Evolutionary conservation across 768 basidiomycete species (phyloP).

Genomic region (Kondoa subrosea): DNA sequence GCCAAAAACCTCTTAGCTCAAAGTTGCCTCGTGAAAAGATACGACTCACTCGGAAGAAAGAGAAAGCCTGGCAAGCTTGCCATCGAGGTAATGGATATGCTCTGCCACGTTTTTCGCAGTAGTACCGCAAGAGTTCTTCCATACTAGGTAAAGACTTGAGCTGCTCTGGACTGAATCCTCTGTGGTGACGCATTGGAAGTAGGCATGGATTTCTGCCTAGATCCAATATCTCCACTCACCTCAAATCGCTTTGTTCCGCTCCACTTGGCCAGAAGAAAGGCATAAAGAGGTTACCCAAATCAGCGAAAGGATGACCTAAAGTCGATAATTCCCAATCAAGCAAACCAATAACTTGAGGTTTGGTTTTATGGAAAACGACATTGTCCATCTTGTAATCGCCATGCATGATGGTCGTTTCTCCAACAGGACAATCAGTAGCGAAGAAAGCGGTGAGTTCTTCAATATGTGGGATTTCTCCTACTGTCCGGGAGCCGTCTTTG

Average conservation of each 20-base stretch:
- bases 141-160: conserved; percentile 21
- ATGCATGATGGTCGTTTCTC: conserved; percentile 63
- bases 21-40: neutral
- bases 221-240: conserved; percentile 7
- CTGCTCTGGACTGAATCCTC: neutral
- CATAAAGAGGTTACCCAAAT: conserved; percentile 75
- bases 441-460: conserved; percentile 64
- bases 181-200: neutral
- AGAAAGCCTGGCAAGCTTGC: conserved; percentile 21
- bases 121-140: conserved; percentile 18
- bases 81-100: conserved; percentile 18
- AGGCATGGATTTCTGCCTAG: neutral
- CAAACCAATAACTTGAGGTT: conserved; percentile 83
- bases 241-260: conserved; percentile 13
- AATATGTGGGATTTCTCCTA: conserved; percentile 59
- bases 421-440: conserved; percentile 46
- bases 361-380: conserved; percentile 77
- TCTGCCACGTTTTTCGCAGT: conserved; percentile 16
- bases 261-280: conserved; percentile 44
- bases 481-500: conserved; percentile 33
- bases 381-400: conserved; percentile 99
- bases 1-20: neutral
- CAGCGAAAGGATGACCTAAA: conserved; percentile 50
- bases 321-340: conserved; percentile 97
- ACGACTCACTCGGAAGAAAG: conserved; percentile 25